Conservation (phyloP, 345 rosid species). For the Ailanthus altissimus region DNA sequence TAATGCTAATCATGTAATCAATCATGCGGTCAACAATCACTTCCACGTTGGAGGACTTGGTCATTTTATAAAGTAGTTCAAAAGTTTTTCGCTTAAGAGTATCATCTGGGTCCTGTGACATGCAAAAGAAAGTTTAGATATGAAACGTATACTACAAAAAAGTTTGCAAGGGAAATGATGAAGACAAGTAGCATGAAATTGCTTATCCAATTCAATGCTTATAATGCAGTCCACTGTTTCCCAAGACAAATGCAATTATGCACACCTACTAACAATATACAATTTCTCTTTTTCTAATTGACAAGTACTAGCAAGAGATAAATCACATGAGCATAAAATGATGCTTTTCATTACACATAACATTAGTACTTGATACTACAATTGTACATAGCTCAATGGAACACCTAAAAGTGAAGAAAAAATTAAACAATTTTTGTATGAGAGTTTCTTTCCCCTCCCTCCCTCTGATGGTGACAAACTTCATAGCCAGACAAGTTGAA, state of each 20-base stretch:
- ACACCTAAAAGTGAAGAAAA: not conserved
- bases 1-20: conserved; percentile 93
- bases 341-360: not conserved
- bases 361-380: conserved; percentile 6
- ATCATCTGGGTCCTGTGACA: conserved; percentile 94
- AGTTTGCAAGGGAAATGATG: not conserved
- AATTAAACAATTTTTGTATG: not conserved
- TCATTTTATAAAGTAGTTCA: conserved; percentile 92
- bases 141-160: not conserved
- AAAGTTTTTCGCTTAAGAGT: conserved; percentile 94
- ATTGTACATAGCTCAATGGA: not conserved
- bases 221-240: not conserved
- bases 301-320: too few species aligned
- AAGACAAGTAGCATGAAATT: not conserved
- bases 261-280: not conserved
- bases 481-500: conserved; percentile 2
- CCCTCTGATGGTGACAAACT: not conserved
- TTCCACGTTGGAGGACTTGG: conserved; percentile 95
- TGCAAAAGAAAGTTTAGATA: conserved; percentile 15
- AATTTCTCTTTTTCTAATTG: not conserved
- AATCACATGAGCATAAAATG: conserved; percentile 1
- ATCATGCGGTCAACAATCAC: conserved; percentile 98
- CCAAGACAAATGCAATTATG: not conserved
- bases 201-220: not conserved
- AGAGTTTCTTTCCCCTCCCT: not conserved